Evolutionary conservation across 805 yeast species (phyloP).

Genomic region (Wickerhamiella nectarea): DNA sequence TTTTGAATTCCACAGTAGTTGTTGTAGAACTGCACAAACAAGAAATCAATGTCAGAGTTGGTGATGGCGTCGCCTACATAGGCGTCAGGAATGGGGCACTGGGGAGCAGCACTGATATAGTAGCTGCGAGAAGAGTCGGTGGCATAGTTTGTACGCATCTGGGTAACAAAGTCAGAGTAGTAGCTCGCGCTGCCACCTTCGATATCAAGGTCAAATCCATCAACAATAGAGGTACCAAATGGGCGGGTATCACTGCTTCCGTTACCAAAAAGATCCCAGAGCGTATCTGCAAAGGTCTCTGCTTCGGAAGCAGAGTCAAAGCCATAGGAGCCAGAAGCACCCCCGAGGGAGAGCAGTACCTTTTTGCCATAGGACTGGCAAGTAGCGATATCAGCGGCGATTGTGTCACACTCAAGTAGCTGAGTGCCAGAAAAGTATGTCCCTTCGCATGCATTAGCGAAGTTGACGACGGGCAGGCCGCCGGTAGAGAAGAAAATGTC

Average conservation of each 20-base stretch:
- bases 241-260: conserved; percentile 28
- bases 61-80: conserved; percentile 31
- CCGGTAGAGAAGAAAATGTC: conserved; percentile 36
- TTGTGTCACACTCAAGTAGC: conserved; percentile 32
- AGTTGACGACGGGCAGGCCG: conserved; percentile 33
- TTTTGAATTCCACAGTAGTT: conserved; percentile 32
- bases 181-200: conserved; percentile 38
- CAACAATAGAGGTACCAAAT: conserved; percentile 44
- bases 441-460: conserved; percentile 39
- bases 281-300: conserved; percentile 29
- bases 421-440: conserved; percentile 25
- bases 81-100: conserved; percentile 51
- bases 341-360: conserved; percentile 52
- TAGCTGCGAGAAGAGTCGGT: conserved; percentile 29
- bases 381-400: conserved; percentile 46
- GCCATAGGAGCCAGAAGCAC: conserved; percentile 40
- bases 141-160: conserved; percentile 19
- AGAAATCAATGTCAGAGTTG: conserved; percentile 39
- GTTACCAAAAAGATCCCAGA: conserved; percentile 39
- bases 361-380: conserved; percentile 66
- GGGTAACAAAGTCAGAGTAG: conserved; percentile 34
- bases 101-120: conserved; percentile 54
- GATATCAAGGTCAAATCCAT: conserved; percentile 58
- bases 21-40: conserved; percentile 56
- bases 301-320: conserved; percentile 36